These are phyloP conservation scores for Penicillium lagena DNA, from an alignment of 495 filamentous ascomycete genomes.

Conservation along the genomic window DNA sequence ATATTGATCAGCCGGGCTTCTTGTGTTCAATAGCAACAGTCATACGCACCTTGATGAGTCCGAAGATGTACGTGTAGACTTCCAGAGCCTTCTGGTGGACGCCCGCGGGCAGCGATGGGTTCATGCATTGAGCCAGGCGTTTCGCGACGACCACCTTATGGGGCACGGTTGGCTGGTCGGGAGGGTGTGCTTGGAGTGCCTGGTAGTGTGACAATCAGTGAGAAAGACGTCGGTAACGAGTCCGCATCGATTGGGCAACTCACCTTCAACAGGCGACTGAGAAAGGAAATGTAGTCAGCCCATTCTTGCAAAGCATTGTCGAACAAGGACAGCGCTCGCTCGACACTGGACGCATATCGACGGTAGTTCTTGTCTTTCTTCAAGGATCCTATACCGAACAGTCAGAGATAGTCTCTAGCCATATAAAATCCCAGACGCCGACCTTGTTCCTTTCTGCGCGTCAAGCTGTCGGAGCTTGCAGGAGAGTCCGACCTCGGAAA, in stretches of 20 bases:
- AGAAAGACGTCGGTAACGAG: constrained; percentile 7
- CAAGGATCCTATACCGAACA: constrained; percentile 46
- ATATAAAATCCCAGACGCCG: too few species aligned
- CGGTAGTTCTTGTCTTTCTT: constrained; percentile 88
- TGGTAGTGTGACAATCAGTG: constrained; percentile 28
- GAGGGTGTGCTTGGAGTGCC: constrained; percentile 83
- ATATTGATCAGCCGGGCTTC: neutral
- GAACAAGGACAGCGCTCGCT: constrained; percentile 82
- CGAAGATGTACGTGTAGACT: constrained; percentile 85
- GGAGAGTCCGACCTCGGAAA: constrained; percentile 65
- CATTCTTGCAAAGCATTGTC: constrained; percentile 94
- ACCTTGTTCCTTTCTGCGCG: constrained; percentile 32
- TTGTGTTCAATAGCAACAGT: neutral
- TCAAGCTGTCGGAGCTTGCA: constrained; percentile 70
- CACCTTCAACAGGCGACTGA: constrained; percentile 87
- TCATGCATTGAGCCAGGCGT: constrained; percentile 89
- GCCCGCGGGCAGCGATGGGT: constrained; percentile 86
- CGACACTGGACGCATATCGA: constrained; percentile 82
- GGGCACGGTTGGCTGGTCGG: constrained; percentile 65
- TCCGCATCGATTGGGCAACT: constrained; percentile 1
- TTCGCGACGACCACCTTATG: constrained; percentile 81
- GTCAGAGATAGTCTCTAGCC: neutral
- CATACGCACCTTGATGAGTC: constrained; percentile 27
- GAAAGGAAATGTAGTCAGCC: constrained; percentile 98
- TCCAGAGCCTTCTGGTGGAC: constrained; percentile 98